Evolutionary conservation across 257 asterid genomes (phyloP).

Genomic region (Solanum virginianum): DNA sequence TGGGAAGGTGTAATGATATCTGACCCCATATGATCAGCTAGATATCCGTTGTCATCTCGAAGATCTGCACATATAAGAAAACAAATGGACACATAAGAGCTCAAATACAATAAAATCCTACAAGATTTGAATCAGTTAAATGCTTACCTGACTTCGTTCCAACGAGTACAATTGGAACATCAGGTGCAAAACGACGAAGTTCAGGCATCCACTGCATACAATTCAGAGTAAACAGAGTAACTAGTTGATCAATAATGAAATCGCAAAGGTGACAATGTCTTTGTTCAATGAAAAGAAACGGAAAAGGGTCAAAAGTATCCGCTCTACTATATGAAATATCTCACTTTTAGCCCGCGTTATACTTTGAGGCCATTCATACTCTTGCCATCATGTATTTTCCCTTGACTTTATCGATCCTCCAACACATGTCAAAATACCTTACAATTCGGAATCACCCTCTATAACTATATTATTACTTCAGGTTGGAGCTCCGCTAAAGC

Average conservation of each 20-base stretch:
- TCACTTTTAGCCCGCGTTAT: not conserved
- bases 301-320: not conserved
- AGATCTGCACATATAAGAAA: conserved; percentile 37
- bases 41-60: conserved; percentile 59
- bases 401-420: not conserved
- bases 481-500: not conserved
- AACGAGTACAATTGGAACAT: conserved; percentile 87
- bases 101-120: not conserved
- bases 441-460: not conserved
- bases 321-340: not conserved
- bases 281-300: not conserved
- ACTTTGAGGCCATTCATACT: not conserved
- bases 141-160: conserved; percentile 82
- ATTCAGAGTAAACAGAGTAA: not conserved
- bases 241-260: not conserved
- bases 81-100: not conserved
- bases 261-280: not conserved
- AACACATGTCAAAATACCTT: not conserved
- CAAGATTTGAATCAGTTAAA: not conserved
- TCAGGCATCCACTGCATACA: conserved; percentile 95
- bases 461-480: not conserved
- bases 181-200: conserved; percentile 95
- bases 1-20: conserved; percentile 69
- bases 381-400: not conserved
- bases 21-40: conserved; percentile 64